A percentile compares a stretch with the other conserved stretches of the same genome.
phyloP scores from a whole-genome alignment of 1,284 basidiomycete species.

The Somion occarium region DNA sequence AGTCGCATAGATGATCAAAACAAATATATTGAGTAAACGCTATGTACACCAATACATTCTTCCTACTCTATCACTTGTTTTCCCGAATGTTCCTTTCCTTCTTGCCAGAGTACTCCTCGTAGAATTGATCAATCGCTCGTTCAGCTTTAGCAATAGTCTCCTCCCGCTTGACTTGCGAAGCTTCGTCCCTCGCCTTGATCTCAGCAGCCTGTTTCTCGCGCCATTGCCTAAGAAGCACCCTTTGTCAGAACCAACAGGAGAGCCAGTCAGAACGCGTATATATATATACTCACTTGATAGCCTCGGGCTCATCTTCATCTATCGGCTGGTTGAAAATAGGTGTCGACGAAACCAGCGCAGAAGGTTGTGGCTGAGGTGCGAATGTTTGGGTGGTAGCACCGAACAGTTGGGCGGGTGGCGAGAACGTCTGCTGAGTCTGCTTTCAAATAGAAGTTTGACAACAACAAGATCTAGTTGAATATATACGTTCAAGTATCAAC shows the following conservation, averaged over 20 bases:
- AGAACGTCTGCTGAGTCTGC: slow-evolving; percentile 11
- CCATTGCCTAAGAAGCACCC: slow-evolving; percentile 70
- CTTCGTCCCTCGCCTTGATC: slow-evolving; percentile 78
- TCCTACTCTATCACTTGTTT: slow-evolving; percentile 71
- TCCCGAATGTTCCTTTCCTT: slow-evolving; percentile 92
- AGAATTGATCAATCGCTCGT: slow-evolving; percentile 92
- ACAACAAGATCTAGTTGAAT: background rate
- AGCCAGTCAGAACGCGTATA: slow-evolving; percentile 1
- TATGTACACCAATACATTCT: too few species aligned
- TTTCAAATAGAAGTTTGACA: background rate
- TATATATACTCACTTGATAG: slow-evolving; percentile 66
- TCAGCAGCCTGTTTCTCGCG: slow-evolving; percentile 83
- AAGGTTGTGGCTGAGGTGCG: slow-evolving; percentile 71
- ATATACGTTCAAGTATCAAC: background rate
- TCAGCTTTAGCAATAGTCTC: slow-evolving; percentile 90
- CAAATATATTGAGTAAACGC: too few species aligned
- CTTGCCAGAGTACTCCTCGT: slow-evolving; percentile 88
- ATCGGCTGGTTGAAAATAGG: slow-evolving; percentile 68
- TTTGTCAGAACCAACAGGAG: background rate
- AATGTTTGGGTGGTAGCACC: slow-evolving; percentile 43
- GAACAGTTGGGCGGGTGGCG: slow-evolving; percentile 34
- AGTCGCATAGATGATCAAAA: too few species aligned
- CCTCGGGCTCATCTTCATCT: slow-evolving; percentile 83
- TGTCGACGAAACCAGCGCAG: slow-evolving; percentile 61
- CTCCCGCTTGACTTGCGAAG: slow-evolving; percentile 74